Evolutionary conservation across 225 moss, liverwort and hornwort species (phyloP), one percentile per base, ranked within the genome.

Genomic region (Polytrichum formosum): DNA sequence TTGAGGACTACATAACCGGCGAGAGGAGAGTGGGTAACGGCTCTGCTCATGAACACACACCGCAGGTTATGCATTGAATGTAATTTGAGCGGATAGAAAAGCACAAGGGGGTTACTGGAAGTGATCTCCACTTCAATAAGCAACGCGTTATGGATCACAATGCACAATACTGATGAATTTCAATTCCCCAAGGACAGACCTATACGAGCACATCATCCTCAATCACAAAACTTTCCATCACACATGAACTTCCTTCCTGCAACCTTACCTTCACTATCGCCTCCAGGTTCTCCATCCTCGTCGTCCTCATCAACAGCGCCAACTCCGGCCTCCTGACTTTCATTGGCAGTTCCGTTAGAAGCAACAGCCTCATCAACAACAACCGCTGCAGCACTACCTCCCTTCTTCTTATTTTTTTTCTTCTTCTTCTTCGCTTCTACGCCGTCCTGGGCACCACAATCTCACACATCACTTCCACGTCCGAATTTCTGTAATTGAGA

Each of bases 321-420:
- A 3, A 65, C 70, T 33, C 79, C 6, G 27, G 64, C 33, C 19
- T 81, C 20, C 10, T 58, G 59, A 60, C 27, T 62, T 75, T 62
- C 60, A 37, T 59, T 37, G 29, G 28, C 20, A 63, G 61, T 65
- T 61, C 53, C 72, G 29, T 61, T 78, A 0, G 66, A 18, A 37
- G 53, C 20, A 27, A 61, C 7, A 23, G 16, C 53, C 46, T 55
- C 64, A 67, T 77, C 80, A 31, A 61, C 59, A 55, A 64, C 55
- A 55, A 64, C 78, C 26, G 64, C 76, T 27, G 65, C 72, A 28
- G 67, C 75, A 65, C 56, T 61, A 66, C 53, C 61, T 53, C 60
- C 67, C 54, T 87, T 87, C 31, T 87, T 87, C 76, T 87, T 84
- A 61, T 28, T 87, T 35, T 84, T 87, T 58, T 84, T 87, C 0